A percentile compares a stretch with the other conserved stretches of the same genome.
Conservation (phyloP, 2,329 filamentous ascomycete species). For the Paecilomyces fulvus region DNA sequence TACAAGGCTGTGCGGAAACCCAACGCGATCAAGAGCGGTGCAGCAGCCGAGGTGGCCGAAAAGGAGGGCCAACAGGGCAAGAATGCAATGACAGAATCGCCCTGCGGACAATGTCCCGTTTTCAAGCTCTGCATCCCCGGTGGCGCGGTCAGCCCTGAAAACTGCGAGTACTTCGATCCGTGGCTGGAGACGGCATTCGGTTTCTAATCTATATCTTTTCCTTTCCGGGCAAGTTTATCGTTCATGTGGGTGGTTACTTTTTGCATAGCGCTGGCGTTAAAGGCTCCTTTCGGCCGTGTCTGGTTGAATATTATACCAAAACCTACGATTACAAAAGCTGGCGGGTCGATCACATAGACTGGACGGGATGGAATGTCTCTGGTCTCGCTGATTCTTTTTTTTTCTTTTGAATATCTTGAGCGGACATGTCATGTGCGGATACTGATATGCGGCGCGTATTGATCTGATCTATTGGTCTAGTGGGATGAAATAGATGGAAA, state of each 20-base stretch:
- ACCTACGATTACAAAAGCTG: neutral
- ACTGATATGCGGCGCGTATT: neutral
- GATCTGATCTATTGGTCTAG: neutral
- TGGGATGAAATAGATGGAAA: neutral
- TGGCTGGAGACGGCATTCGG: slow-evolving; percentile 55
- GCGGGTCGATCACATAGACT: neutral
- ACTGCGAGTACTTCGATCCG: slow-evolving; percentile 81
- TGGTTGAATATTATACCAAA: neutral
- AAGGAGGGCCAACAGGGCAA: slow-evolving; percentile 38
- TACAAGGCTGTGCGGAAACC: slow-evolving; percentile 42
- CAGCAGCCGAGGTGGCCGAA: slow-evolving; percentile 22
- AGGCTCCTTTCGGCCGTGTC: neutral
- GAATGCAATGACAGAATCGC: slow-evolving; percentile 78
- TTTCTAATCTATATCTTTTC: slow-evolving; percentile 17
- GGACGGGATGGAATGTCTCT: neutral
- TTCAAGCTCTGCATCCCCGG: slow-evolving; percentile 88
- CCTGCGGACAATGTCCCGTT: slow-evolving; percentile 86
- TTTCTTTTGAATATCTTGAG: neutral
- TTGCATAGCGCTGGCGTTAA: slow-evolving; percentile 35
- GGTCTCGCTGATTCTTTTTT: neutral
- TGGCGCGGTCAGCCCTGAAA: slow-evolving; percentile 79
- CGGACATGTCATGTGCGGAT: neutral
- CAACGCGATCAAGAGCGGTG: slow-evolving; percentile 23
- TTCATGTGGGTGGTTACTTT: slow-evolving; percentile 1
- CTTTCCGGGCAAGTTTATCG: neutral